Evolutionary conservation across 2,329 filamentous ascomycete genomes (phyloP).

Genomic region (Venturia pyrina): DNA sequence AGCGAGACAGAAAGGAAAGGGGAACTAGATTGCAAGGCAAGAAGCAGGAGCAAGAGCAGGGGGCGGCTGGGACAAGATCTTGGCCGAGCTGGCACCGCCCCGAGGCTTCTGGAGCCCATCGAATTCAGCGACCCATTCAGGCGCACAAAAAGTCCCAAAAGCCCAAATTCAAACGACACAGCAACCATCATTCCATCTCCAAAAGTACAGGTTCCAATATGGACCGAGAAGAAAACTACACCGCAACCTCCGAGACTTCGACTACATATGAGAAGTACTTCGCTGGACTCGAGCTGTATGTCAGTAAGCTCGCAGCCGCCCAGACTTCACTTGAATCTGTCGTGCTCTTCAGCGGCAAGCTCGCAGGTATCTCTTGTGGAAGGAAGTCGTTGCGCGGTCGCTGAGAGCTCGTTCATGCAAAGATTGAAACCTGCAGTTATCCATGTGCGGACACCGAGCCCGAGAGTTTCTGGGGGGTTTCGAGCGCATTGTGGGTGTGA

Average conservation of each 20-base stretch:
- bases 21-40: too few species aligned
- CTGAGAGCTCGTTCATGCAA: background rate
- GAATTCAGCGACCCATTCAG: background rate
- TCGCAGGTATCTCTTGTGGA: background rate
- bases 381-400: background rate
- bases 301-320: background rate
- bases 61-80: background rate
- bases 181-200: background rate
- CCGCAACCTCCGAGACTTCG: background rate
- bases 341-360: background rate
- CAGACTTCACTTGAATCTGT: background rate
- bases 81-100: background rate
- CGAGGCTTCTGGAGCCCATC: background rate
- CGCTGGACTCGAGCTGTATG: background rate
- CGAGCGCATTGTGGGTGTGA: background rate
- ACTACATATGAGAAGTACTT: background rate
- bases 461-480: background rate
- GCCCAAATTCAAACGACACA: background rate
- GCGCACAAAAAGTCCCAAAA: background rate
- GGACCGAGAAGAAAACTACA: too few species aligned
- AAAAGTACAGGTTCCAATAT: background rate
- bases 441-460: background rate
- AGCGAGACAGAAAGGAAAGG: background rate
- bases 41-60: background rate
- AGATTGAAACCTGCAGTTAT: background rate